These are phyloP conservation scores for Exophiala oligosperma DNA, from an alignment of 2,329 filamentous ascomycete species.

Conservation along the genomic window DNA sequence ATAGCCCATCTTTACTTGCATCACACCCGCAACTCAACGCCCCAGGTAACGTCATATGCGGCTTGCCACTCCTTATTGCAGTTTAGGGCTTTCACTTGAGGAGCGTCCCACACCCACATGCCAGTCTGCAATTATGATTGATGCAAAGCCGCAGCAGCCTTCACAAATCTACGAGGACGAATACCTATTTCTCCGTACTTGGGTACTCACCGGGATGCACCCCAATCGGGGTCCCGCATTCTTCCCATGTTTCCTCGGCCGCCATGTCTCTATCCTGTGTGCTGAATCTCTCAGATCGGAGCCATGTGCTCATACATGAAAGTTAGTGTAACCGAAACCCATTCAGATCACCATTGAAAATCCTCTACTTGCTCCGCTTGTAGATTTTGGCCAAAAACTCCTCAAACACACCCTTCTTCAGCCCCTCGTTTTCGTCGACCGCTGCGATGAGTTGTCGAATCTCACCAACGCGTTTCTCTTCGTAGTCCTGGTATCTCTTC, in stretches of 20 bases:
- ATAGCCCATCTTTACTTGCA: background rate
- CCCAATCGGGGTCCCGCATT: background rate
- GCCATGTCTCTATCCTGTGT: no score
- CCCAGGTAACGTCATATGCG: background rate
- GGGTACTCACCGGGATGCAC: background rate
- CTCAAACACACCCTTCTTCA: slow-evolving; percentile 90
- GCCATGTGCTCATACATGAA: background rate
- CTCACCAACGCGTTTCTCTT: slow-evolving; percentile 81
- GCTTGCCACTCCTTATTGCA: background rate
- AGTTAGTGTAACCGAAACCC: no score
- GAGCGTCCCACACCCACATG: background rate
- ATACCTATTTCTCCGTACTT: background rate
- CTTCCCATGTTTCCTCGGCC: no score
- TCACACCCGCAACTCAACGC: background rate
- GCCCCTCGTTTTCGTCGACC: slow-evolving; percentile 80
- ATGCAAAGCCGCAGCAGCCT: background rate
- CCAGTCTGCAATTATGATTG: background rate
- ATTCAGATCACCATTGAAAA: background rate
- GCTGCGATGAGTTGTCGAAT: slow-evolving; percentile 72
- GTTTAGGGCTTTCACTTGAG: background rate
- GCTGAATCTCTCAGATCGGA: background rate
- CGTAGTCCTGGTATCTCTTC: slow-evolving; percentile 80
- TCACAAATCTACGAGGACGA: no score
- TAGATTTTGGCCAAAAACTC: slow-evolving; percentile 95
- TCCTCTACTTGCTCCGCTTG: slow-evolving; percentile 83